A percentile compares a stretch with the other conserved stretches of the same genome.
Evolutionary conservation across 352 stramenopile species (phyloP).

Genomic region (Phytophthora tubulina): DNA sequence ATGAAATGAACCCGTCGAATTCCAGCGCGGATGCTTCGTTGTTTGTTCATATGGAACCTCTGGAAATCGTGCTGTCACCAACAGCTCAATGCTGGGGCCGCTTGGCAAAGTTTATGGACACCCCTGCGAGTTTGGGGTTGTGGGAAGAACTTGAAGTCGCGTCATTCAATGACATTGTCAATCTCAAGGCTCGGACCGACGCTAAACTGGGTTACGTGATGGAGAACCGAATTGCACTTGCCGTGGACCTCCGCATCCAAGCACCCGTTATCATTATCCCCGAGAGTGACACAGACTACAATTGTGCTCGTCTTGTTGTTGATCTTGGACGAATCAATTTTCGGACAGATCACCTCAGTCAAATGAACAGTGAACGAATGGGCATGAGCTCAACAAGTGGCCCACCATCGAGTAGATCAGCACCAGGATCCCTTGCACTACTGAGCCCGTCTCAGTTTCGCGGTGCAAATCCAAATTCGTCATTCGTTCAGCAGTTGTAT

Average conservation of each 20-base stretch:
- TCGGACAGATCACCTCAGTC: conserved; percentile 82
- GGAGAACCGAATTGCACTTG: conserved; percentile 85
- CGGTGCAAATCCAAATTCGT: conserved; percentile 61
- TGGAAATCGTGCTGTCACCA: conserved; percentile 89
- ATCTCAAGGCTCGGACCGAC: conserved; percentile 87
- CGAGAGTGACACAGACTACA: conserved; percentile 81
- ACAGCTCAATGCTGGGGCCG: conserved; percentile 86
- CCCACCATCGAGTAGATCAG: conserved; percentile 40
- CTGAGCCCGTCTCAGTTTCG: conserved; percentile 48
- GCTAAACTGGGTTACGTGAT: conserved; percentile 92
- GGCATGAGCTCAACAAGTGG: conserved; percentile 44
- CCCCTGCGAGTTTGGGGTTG: conserved; percentile 76
- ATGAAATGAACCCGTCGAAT: conserved; percentile 78
- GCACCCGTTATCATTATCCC: conserved; percentile 87
- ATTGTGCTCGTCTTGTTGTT: conserved; percentile 81
- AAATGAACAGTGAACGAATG: conserved; percentile 69
- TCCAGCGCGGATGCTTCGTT: conserved; percentile 76
- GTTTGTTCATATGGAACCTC: conserved; percentile 86
- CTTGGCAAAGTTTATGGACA: conserved; percentile 79
- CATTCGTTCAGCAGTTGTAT: conserved; percentile 88
- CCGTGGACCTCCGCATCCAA: conserved; percentile 87
- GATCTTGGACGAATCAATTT: conserved; percentile 90
- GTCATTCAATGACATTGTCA: conserved; percentile 92
- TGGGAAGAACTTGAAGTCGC: conserved; percentile 91
- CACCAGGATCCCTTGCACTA: conserved; percentile 51